A percentile compares a stretch with the other conserved stretches of the same genome.
Conservation (phyloP, 345 rosid species). For the Alliaria petiolata region DNA sequence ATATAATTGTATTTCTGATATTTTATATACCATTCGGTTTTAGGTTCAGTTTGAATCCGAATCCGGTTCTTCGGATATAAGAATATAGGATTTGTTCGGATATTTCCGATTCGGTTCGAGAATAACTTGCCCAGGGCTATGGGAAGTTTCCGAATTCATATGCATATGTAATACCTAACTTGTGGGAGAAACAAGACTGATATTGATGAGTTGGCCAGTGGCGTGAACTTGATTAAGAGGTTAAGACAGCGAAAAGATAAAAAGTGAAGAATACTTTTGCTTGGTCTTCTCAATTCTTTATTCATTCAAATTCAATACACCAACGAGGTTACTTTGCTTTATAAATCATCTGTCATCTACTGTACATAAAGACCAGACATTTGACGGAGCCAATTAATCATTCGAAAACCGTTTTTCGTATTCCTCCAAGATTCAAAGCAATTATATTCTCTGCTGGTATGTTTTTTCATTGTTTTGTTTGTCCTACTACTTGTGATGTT, state of each 20-base stretch:
- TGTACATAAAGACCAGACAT: not conserved
- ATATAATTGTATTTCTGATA: too few species aligned
- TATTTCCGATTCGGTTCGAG: too few species aligned
- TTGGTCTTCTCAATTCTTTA: not conserved
- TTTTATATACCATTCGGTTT: too few species aligned
- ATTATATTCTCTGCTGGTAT: not conserved
- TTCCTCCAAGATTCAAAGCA: not conserved
- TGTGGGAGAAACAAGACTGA: conserved; percentile 11
- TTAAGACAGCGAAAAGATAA: not conserved
- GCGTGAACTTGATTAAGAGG: not conserved
- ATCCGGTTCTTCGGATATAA: too few species aligned
- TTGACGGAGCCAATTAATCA: not conserved
- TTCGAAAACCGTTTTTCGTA: not conserved
- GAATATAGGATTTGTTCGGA: too few species aligned
- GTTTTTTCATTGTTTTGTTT: not conserved
- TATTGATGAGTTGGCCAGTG: conserved; percentile 5
- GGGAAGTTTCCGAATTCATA: not conserved
- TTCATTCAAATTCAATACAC: not conserved
- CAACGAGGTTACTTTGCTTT: not conserved
- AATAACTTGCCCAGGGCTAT: too few species aligned
- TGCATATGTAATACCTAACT: not conserved
- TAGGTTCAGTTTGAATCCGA: too few species aligned
- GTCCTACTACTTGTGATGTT: not conserved
- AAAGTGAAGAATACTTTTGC: too few species aligned
- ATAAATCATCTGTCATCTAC: not conserved